These are phyloP conservation scores for Podaxis pistillaris DNA, from an alignment of 768 basidiomycete species.

Conservation along the genomic window DNA sequence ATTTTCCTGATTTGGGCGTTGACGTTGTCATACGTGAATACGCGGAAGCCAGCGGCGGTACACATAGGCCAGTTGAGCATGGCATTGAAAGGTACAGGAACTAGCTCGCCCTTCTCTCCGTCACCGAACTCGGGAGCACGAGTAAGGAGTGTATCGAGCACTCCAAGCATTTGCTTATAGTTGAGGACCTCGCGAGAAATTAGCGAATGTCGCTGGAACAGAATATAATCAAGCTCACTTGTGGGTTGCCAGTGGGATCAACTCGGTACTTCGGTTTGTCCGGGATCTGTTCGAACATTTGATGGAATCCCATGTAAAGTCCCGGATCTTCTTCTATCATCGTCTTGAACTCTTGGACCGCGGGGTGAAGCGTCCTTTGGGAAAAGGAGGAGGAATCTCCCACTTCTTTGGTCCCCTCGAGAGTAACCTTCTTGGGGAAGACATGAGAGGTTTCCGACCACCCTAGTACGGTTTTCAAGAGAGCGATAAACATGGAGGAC, in stretches of 20 bases:
- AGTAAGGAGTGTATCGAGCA: neutral
- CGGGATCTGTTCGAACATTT: conserved; percentile 29
- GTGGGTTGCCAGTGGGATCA: conserved; percentile 17
- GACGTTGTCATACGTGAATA: conserved; percentile 21
- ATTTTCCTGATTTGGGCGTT: conserved; percentile 24
- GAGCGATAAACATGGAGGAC: neutral
- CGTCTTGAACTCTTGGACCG: conserved; percentile 26
- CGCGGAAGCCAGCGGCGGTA: conserved; percentile 16
- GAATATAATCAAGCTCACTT: conserved; percentile 1
- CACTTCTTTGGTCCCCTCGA: neutral
- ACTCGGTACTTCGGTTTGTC: conserved; percentile 5
- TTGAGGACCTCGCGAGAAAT: neutral
- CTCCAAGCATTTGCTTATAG: conserved; percentile 5
- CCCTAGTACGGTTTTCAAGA: neutral
- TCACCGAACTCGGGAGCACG: conserved; percentile 13
- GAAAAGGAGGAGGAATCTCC: neutral
- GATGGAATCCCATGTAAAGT: conserved; percentile 30
- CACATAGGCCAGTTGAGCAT: conserved; percentile 18
- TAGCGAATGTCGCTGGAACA: neutral
- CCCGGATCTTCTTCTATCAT: conserved; percentile 27
- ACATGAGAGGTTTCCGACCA: neutral
- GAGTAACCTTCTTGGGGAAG: neutral
- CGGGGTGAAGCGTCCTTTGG: conserved; percentile 9
- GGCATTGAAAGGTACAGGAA: conserved; percentile 15
- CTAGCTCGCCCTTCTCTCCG: neutral